Conservation (phyloP, 768 basidiomycete genomes). For the Boletus reticuloceps region DNA sequence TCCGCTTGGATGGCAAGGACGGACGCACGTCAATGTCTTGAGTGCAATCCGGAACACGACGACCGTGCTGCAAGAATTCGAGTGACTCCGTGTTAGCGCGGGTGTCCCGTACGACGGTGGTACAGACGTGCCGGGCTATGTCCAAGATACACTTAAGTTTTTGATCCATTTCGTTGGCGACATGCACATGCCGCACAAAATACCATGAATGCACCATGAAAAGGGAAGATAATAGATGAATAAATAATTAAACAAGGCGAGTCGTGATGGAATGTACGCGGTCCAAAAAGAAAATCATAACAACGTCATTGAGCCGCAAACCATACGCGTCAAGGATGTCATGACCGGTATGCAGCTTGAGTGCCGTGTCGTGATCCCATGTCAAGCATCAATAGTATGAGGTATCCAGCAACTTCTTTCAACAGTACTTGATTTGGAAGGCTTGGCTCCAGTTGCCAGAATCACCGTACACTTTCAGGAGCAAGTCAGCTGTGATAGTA, state of each 20-base stretch:
- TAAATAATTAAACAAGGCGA: too few relatives aligned
- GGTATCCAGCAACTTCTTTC: too few relatives aligned
- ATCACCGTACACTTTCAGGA: slow-evolving; percentile 31
- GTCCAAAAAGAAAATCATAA: too few relatives aligned
- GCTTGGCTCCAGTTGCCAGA: slow-evolving; percentile 28
- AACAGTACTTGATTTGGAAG: slow-evolving; percentile 23
- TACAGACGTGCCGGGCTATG: slow-evolving; percentile 33
- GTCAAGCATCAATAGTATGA: too few relatives aligned
- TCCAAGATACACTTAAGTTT: slow-evolving; percentile 86
- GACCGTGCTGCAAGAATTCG: slow-evolving; percentile 51
- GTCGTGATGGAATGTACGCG: too few relatives aligned
- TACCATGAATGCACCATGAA: slow-evolving; percentile 7
- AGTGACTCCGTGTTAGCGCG: slow-evolving; percentile 13
- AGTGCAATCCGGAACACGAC: slow-evolving; percentile 79
- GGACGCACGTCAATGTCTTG: slow-evolving; percentile 61
- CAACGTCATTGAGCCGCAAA: too few relatives aligned
- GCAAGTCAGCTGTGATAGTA: background rate
- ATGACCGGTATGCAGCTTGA: too few relatives aligned
- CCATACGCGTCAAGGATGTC: too few relatives aligned
- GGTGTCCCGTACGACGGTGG: background rate
- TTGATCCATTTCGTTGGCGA: slow-evolving; percentile 92
- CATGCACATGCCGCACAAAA: slow-evolving; percentile 56
- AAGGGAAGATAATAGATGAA: too few relatives aligned
- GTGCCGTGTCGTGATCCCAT: too few relatives aligned
- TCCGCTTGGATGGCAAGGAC: slow-evolving; percentile 66